Base-by-base conservation (phyloP, 2,329 filamentous ascomycete species). In the Cladosporium sp. region DNA sequence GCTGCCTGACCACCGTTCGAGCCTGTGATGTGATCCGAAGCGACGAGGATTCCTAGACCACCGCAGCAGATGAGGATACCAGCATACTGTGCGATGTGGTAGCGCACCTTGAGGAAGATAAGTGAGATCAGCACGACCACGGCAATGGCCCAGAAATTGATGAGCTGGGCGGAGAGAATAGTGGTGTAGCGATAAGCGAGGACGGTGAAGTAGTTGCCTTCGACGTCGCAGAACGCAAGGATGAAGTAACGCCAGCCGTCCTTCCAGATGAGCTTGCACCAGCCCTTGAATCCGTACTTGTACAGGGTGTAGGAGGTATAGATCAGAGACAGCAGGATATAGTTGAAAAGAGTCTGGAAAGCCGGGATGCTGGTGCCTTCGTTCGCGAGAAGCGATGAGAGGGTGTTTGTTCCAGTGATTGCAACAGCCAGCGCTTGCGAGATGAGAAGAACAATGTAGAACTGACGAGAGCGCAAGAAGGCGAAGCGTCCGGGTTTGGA, bases 91-190 rank as follows among this genome's bases (percentile, higher is more conserved):
- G 88, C 83, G 66, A 81, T 75, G 73, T 90, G 89, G 78, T 99
- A 99, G 62, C 93, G 88, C 39, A 99, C 93, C 59, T 79, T 80
- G 52, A 99, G 81, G 61, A 96, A 76, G 56, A 84, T 58, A 72
- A 95, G 91, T 22, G 89, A 96, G 58, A 96, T 73, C 54, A 87
- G 66, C 17, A 97, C 89, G 18, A 99, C 93, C 56, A 92, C 84
- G 44, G 95, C 88, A 59, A 99, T 97, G 61, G 91, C 88, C 92
- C 92, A 97, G 74, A 97, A 97, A 78, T 96, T 96, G 73, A 99
- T 89, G 47, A 99, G 80, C 76, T 97, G 91, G 13, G 90, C 90
- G 17, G 87, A 93, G 43, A 97, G 79, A 61, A 96, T 86, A 63
- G 91, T 96, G 49, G 92, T 96, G 76, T 95, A 84, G 53, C 86